Evolutionary conservation across 2,329 filamentous ascomycete genomes (phyloP), one percentile per base, ranked within the genome.

Genomic region (Ophiostoma sp.): DNA sequence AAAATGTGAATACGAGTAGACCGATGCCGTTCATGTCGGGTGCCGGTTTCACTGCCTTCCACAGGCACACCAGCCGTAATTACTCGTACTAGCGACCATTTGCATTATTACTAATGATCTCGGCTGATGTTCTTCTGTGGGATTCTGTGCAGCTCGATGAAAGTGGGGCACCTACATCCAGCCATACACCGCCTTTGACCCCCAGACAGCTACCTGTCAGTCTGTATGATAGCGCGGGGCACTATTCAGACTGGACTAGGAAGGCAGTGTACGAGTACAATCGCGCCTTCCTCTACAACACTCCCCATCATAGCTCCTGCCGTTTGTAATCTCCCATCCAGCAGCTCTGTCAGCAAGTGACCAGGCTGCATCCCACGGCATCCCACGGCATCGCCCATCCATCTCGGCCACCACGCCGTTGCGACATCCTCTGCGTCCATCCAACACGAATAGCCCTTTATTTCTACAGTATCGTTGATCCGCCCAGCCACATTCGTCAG

Each of bases 71-170:
- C 27, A 27, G 27, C 27, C 27, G 27, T 27, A 27, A 27, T 27
- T 27, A 27, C 27, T 49, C n/a, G 47, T 27, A 27, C 27, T 49
- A 49, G 47, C 47, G 47, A 55, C 4, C 8, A 6, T 55, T 27
- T 27, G 27, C 49, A 55, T 55, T 55, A 63, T 63, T 63, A 63
- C 40, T 44, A 18, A 42, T 18, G 4, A 14, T 8, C 40, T 16
- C n/a, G 38, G 27, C 16, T 42, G 11, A 5, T 60, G 27, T 38
- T 38, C 16, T 63, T 63, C 60, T 60, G 55, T 60, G 27, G 6
- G 55, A 38, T 60, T 60, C 55, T 18, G 55, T 60, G 27, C 55
- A 60, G 55, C 55, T 60, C 27, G 11, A 58, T 4, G n/a, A 52
- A 60, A 60, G 55, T 60, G 55, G 55, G 27, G 27, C 55, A 11